A percentile compares a stretch with the other conserved stretches of the same genome.
phyloP scores from a whole-genome alignment of 805 yeast genomes.

The Clavispora carvajalis region DNA sequence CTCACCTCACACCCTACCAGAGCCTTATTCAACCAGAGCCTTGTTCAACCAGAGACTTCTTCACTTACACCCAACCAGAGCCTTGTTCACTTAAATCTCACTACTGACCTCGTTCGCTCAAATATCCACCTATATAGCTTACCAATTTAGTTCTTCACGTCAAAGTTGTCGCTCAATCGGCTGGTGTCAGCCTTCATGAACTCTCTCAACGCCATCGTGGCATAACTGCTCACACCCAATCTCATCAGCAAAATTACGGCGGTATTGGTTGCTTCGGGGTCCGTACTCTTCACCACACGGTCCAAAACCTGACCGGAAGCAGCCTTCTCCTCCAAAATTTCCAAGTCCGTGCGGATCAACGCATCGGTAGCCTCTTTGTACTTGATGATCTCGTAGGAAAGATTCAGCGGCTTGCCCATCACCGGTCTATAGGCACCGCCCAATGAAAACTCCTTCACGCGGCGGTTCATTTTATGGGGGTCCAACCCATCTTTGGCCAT shows the following conservation, averaged over 20 bases:
- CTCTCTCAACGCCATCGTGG: constrained; percentile 96
- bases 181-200: constrained; percentile 62
- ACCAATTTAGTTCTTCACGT: constrained; percentile 2
- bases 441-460: constrained; percentile 81
- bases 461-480: constrained; percentile 80
- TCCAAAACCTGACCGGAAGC: constrained; percentile 22
- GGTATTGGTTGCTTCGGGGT: constrained; percentile 31
- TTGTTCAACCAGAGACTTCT: too few relatives aligned
- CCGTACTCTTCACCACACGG: constrained; percentile 15
- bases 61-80: too few relatives aligned
- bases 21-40: too few relatives aligned
- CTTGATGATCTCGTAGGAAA: constrained; percentile 57
- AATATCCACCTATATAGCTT: too few relatives aligned
- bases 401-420: constrained; percentile 56
- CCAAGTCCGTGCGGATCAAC: constrained; percentile 72
- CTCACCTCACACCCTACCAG: too few relatives aligned
- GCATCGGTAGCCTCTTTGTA: constrained; percentile 66
- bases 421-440: constrained; percentile 85
- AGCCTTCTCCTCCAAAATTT: constrained; percentile 31
- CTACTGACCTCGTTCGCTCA: too few relatives aligned
- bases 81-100: too few relatives aligned
- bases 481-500: constrained; percentile 82
- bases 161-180: constrained; percentile 5
- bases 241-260: constrained; percentile 76
- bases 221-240: constrained; percentile 84